A percentile compares a stretch with the other conserved stretches of the same genome.
These are phyloP conservation scores for Escallonia rubra DNA, from an alignment of 129 eudicot genomes.

Conservation along the genomic window DNA sequence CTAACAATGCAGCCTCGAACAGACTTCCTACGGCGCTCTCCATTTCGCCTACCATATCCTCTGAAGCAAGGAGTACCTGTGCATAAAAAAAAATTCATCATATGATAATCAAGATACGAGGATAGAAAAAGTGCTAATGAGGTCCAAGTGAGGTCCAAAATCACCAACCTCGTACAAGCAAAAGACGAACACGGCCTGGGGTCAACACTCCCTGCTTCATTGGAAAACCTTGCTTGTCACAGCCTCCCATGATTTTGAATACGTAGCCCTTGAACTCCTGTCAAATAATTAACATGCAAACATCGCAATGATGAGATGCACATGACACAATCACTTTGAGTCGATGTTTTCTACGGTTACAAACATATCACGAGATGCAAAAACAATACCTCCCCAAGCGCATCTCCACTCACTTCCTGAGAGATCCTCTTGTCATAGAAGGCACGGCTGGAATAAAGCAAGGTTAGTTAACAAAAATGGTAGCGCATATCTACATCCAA, in stretches of 20 bases:
- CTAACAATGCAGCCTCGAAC: slow-evolving; percentile 69
- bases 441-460: slow-evolving; percentile 21
- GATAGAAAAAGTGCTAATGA: background rate
- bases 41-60: slow-evolving; percentile 59
- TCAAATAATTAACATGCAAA: background rate
- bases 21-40: slow-evolving; percentile 66
- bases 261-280: slow-evolving; percentile 35
- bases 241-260: slow-evolving; percentile 43
- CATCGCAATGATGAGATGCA: too few relatives aligned
- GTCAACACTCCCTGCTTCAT: slow-evolving; percentile 37
- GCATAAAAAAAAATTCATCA: background rate
- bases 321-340: too few relatives aligned
- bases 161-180: slow-evolving; percentile 31
- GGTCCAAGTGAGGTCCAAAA: background rate
- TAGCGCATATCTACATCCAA: too few relatives aligned
- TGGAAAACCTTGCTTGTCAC: slow-evolving; percentile 44
- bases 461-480: too few relatives aligned
- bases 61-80: slow-evolving; percentile 56
- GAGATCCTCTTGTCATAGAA: slow-evolving; percentile 45
- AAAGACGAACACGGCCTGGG: slow-evolving; percentile 39
- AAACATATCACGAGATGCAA: background rate
- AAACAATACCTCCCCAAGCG: slow-evolving; percentile 31
- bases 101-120: background rate
- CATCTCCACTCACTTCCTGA: slow-evolving; percentile 39
- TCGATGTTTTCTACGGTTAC: too few relatives aligned